Conservation (phyloP, 768 basidiomycete genomes). For the Mycena filopes region DNA sequence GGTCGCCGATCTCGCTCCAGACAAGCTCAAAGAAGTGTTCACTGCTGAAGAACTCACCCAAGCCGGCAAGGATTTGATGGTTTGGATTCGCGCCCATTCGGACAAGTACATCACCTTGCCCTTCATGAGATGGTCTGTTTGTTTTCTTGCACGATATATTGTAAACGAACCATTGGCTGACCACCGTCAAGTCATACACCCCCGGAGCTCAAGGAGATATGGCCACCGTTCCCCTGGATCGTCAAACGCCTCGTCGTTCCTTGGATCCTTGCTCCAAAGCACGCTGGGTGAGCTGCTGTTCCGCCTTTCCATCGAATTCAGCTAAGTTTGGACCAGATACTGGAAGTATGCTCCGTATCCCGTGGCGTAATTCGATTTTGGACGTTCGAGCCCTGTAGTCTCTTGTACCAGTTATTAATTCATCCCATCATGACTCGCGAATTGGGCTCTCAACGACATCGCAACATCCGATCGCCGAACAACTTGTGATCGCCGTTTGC, state of each 20-base stretch:
- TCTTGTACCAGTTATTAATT: too few species aligned
- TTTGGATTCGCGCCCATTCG: conserved; percentile 39
- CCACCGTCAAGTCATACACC: conserved; percentile 47
- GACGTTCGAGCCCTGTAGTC: too few species aligned
- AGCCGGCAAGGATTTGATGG: conserved; percentile 32
- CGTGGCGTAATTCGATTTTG: background rate
- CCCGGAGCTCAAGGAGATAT: conserved; percentile 48
- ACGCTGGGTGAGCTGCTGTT: conserved; percentile 43
- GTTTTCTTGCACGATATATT: background rate
- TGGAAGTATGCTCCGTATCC: conserved; percentile 31
- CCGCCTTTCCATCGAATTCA: background rate
- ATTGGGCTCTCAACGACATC: too few species aligned
- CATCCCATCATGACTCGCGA: too few species aligned
- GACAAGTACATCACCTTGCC: conserved; percentile 48
- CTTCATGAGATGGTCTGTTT: conserved; percentile 48
- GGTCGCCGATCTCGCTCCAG: conserved; percentile 44
- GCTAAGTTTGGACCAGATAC: conserved; percentile 17
- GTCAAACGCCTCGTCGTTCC: conserved; percentile 49
- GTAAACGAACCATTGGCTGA: too few species aligned
- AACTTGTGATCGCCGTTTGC: too few species aligned
- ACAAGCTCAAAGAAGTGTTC: conserved; percentile 46
- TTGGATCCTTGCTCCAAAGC: conserved; percentile 45
- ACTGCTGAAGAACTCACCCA: conserved; percentile 38
- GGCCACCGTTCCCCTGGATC: conserved; percentile 52
- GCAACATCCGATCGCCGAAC: too few species aligned